Evolutionary conservation across 192 early-diverging fungal genomes (phyloP).

Genomic region (Mortierella alpina): DNA sequence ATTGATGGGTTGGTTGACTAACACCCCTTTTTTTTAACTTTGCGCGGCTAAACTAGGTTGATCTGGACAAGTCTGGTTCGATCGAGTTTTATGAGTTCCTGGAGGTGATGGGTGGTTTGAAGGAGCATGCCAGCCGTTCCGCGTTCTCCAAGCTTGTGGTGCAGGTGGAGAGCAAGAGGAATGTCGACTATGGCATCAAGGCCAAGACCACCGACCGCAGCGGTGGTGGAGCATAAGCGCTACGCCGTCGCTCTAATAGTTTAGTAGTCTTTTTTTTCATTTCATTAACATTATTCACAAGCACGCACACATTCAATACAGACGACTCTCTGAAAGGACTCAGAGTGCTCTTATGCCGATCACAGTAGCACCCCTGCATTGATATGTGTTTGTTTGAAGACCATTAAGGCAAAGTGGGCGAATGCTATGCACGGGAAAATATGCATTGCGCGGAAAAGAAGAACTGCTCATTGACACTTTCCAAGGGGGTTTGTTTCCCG

Average conservation of each 20-base stretch:
- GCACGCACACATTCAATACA: too few relatives aligned
- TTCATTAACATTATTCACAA: not conserved
- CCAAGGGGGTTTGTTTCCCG: too few relatives aligned
- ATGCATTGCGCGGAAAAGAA: too few relatives aligned
- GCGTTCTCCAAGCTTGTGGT: constrained; percentile 59
- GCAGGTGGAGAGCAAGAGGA: constrained; percentile 28
- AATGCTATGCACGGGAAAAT: too few relatives aligned
- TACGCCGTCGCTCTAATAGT: not conserved
- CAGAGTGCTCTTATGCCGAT: too few relatives aligned
- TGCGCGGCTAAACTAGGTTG: constrained; percentile 31
- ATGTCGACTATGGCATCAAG: constrained; percentile 50
- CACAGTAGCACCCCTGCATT: too few relatives aligned
- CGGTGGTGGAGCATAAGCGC: constrained; percentile 44
- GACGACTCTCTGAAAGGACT: too few relatives aligned
- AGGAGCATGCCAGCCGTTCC: constrained; percentile 63
- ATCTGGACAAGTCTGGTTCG: constrained; percentile 61
- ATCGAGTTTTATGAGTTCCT: constrained; percentile 82
- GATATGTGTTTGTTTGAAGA: too few relatives aligned
- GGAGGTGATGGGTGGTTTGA: constrained; percentile 71
- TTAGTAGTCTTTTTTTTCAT: not conserved
- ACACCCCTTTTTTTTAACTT: not conserved
- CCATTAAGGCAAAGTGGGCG: too few relatives aligned
- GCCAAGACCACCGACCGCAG: constrained; percentile 53
- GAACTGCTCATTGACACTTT: too few relatives aligned
- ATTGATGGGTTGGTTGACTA: not conserved